Conservation (phyloP, 1,139 yeast genomes). For the Protomyces pachydermus region DNA sequence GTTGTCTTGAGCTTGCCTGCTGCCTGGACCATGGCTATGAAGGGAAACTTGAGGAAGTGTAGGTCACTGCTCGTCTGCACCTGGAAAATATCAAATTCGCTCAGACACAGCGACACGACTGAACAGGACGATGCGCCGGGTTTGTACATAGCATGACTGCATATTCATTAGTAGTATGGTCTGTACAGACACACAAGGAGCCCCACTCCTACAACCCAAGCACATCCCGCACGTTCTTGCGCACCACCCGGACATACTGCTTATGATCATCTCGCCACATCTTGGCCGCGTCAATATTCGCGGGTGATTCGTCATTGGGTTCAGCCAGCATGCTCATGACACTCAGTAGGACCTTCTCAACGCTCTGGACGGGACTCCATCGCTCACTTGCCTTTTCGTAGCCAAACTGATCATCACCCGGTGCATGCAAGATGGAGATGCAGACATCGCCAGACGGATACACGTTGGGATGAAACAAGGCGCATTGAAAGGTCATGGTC, state of each 20-base stretch:
- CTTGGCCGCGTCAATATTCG: slow-evolving; percentile 93
- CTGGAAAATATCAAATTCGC: too few species aligned
- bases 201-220: slow-evolving; percentile 49
- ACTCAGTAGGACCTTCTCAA: slow-evolving; percentile 85
- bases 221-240: slow-evolving; percentile 58
- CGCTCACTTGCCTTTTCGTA: slow-evolving; percentile 93
- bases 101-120: too few species aligned
- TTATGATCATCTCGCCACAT: slow-evolving; percentile 81
- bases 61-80: too few species aligned
- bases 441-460: slow-evolving; percentile 94
- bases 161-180: too few species aligned
- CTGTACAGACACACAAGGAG: too few species aligned
- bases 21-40: slow-evolving; percentile 12
- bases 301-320: slow-evolving; percentile 95
- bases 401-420: slow-evolving; percentile 95
- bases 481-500: slow-evolving; percentile 70
- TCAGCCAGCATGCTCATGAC: slow-evolving; percentile 96
- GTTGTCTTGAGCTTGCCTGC: slow-evolving; percentile 5
- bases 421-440: slow-evolving; percentile 87
- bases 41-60: too few species aligned
- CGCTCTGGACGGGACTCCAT: slow-evolving; percentile 97
- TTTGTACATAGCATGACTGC: too few species aligned
- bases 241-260: slow-evolving; percentile 61
- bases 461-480: slow-evolving; percentile 85
- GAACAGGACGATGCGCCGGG: too few species aligned